Percentiles rank a stretch among this genome's conserved stretches.
Conservation (phyloP, 1,284 basidiomycete genomes). For the Ustilago curta region DNA sequence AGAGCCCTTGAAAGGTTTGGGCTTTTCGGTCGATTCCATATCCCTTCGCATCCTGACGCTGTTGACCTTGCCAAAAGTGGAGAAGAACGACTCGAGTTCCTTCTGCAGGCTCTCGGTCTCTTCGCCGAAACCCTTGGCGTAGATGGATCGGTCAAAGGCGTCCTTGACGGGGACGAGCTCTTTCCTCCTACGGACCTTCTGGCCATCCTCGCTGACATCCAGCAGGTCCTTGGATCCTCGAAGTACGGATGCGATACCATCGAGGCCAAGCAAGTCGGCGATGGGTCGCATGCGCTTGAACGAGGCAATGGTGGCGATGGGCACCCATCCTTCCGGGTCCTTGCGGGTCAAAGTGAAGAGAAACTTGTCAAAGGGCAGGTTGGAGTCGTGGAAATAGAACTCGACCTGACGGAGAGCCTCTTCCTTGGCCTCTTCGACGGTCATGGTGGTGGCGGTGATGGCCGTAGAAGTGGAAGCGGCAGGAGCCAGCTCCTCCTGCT, state of each 20-base stretch:
- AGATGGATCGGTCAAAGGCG: constrained; percentile 68
- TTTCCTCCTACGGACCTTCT: constrained; percentile 79
- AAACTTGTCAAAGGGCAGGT: constrained; percentile 97
- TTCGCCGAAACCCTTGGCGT: constrained; percentile 84
- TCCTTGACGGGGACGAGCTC: constrained; percentile 68
- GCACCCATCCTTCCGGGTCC: constrained; percentile 81
- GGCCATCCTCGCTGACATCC: constrained; percentile 80
- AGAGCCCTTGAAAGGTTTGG: constrained; percentile 90
- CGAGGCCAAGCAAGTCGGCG: constrained; percentile 58
- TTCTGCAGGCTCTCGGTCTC: constrained; percentile 80
- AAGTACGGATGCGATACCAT: constrained; percentile 60
- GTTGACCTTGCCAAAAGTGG: constrained; percentile 82
- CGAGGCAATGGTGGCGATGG: constrained; percentile 85
- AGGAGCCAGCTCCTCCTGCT: constrained; percentile 24
- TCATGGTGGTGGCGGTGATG: constrained; percentile 29
- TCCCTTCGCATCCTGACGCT: constrained; percentile 87
- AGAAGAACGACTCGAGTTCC: constrained; percentile 85
- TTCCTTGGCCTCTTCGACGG: constrained; percentile 54
- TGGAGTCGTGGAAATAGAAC: constrained; percentile 90
- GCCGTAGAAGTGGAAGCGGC: constrained; percentile 26
- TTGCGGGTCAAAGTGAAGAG: constrained; percentile 75
- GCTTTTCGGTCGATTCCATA: constrained; percentile 67
- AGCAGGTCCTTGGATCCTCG: constrained; percentile 72
- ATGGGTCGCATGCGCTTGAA: constrained; percentile 92
- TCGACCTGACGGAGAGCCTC: constrained; percentile 73